Base-by-base conservation (phyloP, 2,329 filamentous ascomycete genomes). In the Aureobasidium sp. region DNA sequence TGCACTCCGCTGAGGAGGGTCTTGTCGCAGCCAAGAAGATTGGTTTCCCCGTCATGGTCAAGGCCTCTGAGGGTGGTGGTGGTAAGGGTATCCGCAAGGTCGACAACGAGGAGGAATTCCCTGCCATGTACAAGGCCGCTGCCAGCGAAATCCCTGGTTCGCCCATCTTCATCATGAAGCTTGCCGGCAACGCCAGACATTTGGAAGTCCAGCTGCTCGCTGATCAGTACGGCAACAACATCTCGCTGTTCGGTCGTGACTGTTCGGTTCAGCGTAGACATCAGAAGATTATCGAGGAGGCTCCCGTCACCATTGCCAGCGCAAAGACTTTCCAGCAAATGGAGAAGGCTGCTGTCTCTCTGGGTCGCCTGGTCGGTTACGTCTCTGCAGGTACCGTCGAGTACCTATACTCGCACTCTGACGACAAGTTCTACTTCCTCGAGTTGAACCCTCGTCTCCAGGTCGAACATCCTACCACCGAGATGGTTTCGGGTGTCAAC, bases 131-230 rank as follows among this genome's bases (percentile, higher is more conserved):
- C 83, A 94, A 95, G 77, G 94, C 93, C 49, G 94, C 95, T 27
- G 92, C 94, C 5, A 96, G 88, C 75, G 95, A 99, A 77, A 97
- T 99, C 68, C 95, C 94, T 11, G 95, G 95, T 52, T 99, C 94
- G 34, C 94, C 95, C 68, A 99, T 99, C 77, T 99, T 99, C 83
- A 96, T 99, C 79, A 99, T 99, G 94, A 97, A 99, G 85, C 82
- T 99, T 66, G 94, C 94, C 54, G 94, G 93, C 69, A 96, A 96
- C 73, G 94, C 94, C 44, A 84, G 94, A 68, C 94, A 99, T 83
- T 81, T 99, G 78, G 94, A 99, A 78, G 95, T 99, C 63, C 94
- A 99, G 79, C 81, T 99, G 67, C 83, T 99, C 59, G 95, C 94
- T 66, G 95, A 99, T 80, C 91, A 99, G 82, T 99, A 99, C 75